phyloP scores from a whole-genome alignment of 192 early-diverging fungal species.

The Coemansia sp. region DNA sequence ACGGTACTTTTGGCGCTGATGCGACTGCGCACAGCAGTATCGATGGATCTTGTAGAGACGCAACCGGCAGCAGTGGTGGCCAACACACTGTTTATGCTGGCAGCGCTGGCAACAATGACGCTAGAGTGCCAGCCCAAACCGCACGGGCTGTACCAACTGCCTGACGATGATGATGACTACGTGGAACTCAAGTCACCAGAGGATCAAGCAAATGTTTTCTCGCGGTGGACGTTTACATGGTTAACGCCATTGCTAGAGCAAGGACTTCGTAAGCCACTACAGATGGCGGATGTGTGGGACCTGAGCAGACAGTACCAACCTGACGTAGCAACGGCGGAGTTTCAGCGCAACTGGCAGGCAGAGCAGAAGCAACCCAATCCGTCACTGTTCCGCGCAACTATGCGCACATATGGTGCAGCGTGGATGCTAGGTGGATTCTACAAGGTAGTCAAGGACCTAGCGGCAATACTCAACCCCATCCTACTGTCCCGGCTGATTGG shows the following conservation, averaged over 20 bases:
- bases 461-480: conserved; percentile 75
- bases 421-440: conserved; percentile 71
- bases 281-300: neutral
- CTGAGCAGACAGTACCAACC: neutral
- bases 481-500: conserved; percentile 38
- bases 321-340: conserved; percentile 8
- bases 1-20: conserved; percentile 20
- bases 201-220: conserved; percentile 12
- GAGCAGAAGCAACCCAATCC: conserved; percentile 17
- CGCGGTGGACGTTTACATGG: conserved; percentile 73
- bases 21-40: conserved; percentile 25
- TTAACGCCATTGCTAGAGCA: conserved; percentile 75
- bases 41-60: neutral
- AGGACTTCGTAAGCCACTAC: conserved; percentile 65
- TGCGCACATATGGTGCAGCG: conserved; percentile 1
- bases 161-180: conserved; percentile 6
- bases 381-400: neutral
- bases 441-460: conserved; percentile 67
- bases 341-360: conserved; percentile 15
- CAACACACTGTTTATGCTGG: conserved; percentile 4
- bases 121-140: conserved; percentile 38
- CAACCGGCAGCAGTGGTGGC: conserved; percentile 9
- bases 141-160: conserved; percentile 17
- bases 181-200: conserved; percentile 8
- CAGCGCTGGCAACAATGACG: conserved; percentile 22